Conservation (phyloP, 306 rosid species). For the Herpetospermum pedunculosum region DNA sequence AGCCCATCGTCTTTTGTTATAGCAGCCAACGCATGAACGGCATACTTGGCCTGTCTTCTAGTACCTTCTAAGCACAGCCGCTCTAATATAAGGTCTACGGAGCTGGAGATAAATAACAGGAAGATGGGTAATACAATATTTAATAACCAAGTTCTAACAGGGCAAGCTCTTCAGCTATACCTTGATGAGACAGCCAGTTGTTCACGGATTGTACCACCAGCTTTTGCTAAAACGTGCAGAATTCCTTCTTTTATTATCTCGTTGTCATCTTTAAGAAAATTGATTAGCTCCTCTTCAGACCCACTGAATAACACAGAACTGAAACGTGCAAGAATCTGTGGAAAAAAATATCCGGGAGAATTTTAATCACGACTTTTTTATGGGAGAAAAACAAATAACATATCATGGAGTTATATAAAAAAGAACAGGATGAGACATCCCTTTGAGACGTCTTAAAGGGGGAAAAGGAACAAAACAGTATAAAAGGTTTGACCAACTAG, state of each 20-base stretch:
- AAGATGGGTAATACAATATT: conserved; percentile 16
- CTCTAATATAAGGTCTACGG: conserved; percentile 84
- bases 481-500: not conserved
- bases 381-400: not conserved
- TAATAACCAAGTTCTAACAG: conserved; percentile 7
- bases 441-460: not conserved
- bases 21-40: conserved; percentile 91
- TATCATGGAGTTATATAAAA: not conserved
- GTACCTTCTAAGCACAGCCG: conserved; percentile 83
- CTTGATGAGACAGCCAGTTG: conserved; percentile 68
- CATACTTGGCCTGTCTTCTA: conserved; percentile 90
- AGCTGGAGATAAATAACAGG: conserved; percentile 40
- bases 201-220: conserved; percentile 88
- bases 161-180: conserved; percentile 25
- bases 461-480: not conserved
- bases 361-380: not conserved
- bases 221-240: conserved; percentile 73
- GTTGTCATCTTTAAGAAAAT: conserved; percentile 72
- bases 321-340: conserved; percentile 83
- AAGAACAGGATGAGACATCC: not conserved
- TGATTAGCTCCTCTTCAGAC: conserved; percentile 62
- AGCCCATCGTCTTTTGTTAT: conserved; percentile 96
- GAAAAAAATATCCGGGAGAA: not conserved
- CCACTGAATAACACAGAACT: conserved; percentile 76
- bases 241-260: conserved; percentile 74